A percentile compares a stretch with the other conserved stretches of the same genome.
phyloP scores from a whole-genome alignment of 2,329 filamentous ascomycete genomes.

The Fusarium nurragi region DNA sequence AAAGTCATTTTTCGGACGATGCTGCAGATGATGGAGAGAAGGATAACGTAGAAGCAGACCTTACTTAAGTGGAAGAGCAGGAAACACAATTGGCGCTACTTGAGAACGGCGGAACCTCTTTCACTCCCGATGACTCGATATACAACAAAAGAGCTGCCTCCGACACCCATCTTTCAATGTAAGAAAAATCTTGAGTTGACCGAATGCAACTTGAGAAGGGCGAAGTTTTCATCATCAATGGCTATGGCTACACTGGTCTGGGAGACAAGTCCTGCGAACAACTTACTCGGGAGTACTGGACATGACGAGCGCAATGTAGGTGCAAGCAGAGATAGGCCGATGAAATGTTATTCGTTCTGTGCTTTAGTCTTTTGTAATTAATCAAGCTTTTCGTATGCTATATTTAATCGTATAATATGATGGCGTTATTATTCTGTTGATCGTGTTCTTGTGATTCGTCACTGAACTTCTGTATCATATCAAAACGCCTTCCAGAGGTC shows the following conservation, averaged over 20 bases:
- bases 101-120: not conserved
- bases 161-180: not conserved
- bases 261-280: not conserved
- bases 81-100: not conserved
- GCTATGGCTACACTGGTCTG: not conserved
- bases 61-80: not conserved
- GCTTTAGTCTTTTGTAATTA: conserved; percentile 2
- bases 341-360: conserved; percentile 8
- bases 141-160: not conserved
- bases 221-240: not conserved
- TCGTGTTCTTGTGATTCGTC: not conserved
- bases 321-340: not conserved
- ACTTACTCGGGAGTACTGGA: not conserved
- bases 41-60: not conserved
- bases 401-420: not conserved
- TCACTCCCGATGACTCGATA: not conserved
- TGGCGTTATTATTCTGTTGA: not conserved
- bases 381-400: conserved; percentile 4
- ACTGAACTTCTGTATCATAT: not conserved
- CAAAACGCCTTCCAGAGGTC: not conserved
- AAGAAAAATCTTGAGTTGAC: not conserved
- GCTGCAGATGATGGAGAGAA: not conserved
- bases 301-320: not conserved
- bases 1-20: conserved; percentile 30
- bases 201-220: not conserved